Evolutionary conservation across 768 basidiomycete genomes (phyloP).

Genomic region (Epithele typhae): DNA sequence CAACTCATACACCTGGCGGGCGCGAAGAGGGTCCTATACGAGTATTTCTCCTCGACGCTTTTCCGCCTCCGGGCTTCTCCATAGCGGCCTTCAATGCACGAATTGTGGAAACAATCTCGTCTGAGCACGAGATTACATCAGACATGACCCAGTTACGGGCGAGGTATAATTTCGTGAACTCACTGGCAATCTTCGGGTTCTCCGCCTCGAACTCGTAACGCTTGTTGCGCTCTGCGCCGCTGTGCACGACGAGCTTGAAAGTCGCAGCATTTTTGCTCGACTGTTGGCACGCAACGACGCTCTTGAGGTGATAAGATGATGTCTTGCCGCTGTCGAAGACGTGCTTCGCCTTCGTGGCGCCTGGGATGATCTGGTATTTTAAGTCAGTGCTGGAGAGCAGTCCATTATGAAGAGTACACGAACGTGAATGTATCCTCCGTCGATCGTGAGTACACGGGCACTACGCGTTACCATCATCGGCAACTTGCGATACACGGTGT

Average conservation of each 20-base stretch:
- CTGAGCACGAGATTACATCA: slow-evolving; percentile 27
- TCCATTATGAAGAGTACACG: slow-evolving; percentile 17
- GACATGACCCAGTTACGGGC: neutral
- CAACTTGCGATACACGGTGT: slow-evolving; percentile 88
- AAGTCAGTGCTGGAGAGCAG: neutral
- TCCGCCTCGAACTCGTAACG: slow-evolving; percentile 98
- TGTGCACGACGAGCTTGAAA: slow-evolving; percentile 86
- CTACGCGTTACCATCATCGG: slow-evolving; percentile 91
- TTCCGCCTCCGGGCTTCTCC: slow-evolving; percentile 61
- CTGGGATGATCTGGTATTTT: slow-evolving; percentile 77
- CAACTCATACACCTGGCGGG: too few relatives aligned
- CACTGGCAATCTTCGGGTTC: slow-evolving; percentile 73
- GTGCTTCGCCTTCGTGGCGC: slow-evolving; percentile 68
- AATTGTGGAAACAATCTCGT: slow-evolving; percentile 76
- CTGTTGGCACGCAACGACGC: slow-evolving; percentile 80
- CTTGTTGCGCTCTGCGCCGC: slow-evolving; percentile 69
- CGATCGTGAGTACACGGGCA: slow-evolving; percentile 88
- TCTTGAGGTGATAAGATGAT: slow-evolving; percentile 87
- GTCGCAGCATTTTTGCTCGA: slow-evolving; percentile 72
- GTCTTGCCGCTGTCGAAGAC: slow-evolving; percentile 91
- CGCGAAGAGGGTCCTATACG: slow-evolving; percentile 7
- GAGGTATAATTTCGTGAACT: slow-evolving; percentile 30
- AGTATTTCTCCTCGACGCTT: slow-evolving; percentile 58
- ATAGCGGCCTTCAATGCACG: slow-evolving; percentile 57
- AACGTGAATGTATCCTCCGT: slow-evolving; percentile 91